phyloP scores from a whole-genome alignment of 177 flowering plant species.

The Vitis hybrid region DNA sequence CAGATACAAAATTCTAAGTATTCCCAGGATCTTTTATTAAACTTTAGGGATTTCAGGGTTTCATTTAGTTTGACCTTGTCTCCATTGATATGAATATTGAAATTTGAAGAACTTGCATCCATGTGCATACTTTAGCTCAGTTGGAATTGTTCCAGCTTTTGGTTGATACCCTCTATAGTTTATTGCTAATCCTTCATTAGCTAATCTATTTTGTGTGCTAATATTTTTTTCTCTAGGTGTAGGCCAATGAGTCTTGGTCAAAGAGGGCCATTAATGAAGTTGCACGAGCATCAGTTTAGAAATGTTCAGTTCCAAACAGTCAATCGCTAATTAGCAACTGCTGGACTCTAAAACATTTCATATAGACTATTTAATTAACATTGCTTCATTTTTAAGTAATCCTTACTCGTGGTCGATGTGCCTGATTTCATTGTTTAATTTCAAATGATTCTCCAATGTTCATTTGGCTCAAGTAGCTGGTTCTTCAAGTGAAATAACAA shows the following conservation, averaged over 20 bases:
- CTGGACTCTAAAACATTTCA: neutral
- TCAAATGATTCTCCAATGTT: neutral
- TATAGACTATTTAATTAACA: neutral
- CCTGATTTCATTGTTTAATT: neutral
- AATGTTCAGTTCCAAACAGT: neutral
- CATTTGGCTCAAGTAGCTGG: neutral
- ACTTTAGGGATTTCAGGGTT: neutral
- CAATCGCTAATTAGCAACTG: neutral
- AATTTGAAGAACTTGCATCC: neutral
- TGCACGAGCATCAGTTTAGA: neutral
- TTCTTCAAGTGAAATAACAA: no score
- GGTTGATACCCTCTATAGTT: neutral
- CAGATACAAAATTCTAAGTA: neutral
- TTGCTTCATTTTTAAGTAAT: neutral
- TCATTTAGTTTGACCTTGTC: no score
- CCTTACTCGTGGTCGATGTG: neutral
- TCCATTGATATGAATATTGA: neutral
- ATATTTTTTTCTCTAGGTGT: neutral
- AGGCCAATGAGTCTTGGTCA: neutral
- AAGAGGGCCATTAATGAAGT: neutral
- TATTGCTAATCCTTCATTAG: neutral
- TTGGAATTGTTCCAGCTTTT: neutral
- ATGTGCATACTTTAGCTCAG: slow-evolving; percentile 1
- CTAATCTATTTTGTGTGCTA: neutral
- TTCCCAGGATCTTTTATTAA: neutral